phyloP scores from a whole-genome alignment of 371 early-diverging fungal genomes.

The Mortierella sp. region DNA sequence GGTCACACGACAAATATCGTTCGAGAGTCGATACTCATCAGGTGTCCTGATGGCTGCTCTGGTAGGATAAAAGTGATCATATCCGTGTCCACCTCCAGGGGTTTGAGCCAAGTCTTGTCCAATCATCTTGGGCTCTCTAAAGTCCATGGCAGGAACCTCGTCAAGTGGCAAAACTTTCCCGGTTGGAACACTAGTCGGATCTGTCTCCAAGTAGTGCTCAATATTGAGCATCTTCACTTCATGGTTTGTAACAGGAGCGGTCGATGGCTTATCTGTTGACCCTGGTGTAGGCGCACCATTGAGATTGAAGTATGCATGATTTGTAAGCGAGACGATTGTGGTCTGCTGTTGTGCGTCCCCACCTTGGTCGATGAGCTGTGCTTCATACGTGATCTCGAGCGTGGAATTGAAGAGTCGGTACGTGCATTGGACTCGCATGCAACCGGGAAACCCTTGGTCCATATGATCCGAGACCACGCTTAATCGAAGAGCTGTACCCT shows the following conservation, averaged over 20 bases:
- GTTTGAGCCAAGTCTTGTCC: conserved; percentile 58
- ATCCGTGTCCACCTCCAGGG: conserved; percentile 56
- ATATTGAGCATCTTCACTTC: conserved; percentile 61
- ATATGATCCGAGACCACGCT: conserved; percentile 49
- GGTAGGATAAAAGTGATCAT: conserved; percentile 73
- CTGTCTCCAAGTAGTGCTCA: conserved; percentile 63
- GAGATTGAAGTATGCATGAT: conserved; percentile 70
- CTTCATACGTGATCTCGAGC: conserved; percentile 54
- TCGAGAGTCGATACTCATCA: conserved; percentile 32
- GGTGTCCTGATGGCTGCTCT: conserved; percentile 7
- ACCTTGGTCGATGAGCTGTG: conserved; percentile 4
- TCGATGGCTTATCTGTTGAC: background rate
- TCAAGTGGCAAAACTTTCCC: conserved; percentile 61
- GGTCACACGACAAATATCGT: conserved; percentile 56
- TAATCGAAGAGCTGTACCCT: conserved; percentile 24
- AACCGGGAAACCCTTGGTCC: conserved; percentile 65
- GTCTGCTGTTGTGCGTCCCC: background rate
- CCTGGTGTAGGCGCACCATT: conserved; percentile 56
- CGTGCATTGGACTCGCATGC: conserved; percentile 47
- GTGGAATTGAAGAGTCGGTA: conserved; percentile 50
- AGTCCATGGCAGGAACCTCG: conserved; percentile 63
- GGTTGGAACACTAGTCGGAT: conserved; percentile 71
- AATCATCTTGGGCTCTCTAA: conserved; percentile 61
- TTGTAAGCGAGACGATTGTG: conserved; percentile 62
- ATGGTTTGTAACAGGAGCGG: conserved; percentile 48